These are phyloP conservation scores for Volvariella volvacea DNA, from an alignment of 1,284 basidiomycete genomes.

Conservation along the genomic window DNA sequence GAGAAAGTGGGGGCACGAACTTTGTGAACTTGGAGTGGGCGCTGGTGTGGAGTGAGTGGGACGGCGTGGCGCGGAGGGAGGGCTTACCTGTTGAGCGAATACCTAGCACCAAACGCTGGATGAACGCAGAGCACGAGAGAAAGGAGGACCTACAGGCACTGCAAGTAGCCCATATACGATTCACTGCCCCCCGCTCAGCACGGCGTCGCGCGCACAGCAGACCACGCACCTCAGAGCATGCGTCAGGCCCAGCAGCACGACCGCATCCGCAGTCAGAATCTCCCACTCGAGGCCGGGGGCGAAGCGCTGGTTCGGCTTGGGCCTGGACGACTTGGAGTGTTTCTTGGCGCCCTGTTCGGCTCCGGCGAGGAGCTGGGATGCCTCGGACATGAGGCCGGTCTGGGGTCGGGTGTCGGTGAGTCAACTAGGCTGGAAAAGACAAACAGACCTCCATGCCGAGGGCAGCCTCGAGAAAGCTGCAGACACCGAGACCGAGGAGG, in stretches of 20 bases:
- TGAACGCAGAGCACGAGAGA: constrained; percentile 4
- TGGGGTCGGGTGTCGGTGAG: too few species aligned
- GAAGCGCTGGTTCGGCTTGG: constrained; percentile 37
- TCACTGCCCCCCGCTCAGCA: constrained; percentile 36
- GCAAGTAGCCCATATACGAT: constrained; percentile 71
- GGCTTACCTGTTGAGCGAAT: constrained; percentile 53
- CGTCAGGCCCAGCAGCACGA: constrained; percentile 62
- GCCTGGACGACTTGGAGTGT: constrained; percentile 41
- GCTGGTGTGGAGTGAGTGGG: constrained; percentile 24
- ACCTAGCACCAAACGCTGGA: constrained; percentile 25
- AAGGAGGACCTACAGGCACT: constrained; percentile 49
- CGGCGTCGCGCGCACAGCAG: background rate
- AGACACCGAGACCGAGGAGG: constrained; percentile 63
- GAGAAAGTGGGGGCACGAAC: constrained; percentile 24
- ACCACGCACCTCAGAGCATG: constrained; percentile 55
- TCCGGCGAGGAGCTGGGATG: constrained; percentile 42
- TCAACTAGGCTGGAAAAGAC: too few species aligned
- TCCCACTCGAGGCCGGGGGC: constrained; percentile 66
- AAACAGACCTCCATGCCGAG: constrained; percentile 73
- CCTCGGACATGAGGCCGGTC: constrained; percentile 45
- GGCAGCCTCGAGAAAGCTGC: constrained; percentile 69
- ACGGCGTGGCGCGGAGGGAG: constrained; percentile 9
- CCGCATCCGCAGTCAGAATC: constrained; percentile 62
- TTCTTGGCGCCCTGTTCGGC: constrained; percentile 59
- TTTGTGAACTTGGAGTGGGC: constrained; percentile 71